phyloP scores from a whole-genome alignment of 1,284 basidiomycete genomes.

The Trichosporon coremiiforme region DNA sequence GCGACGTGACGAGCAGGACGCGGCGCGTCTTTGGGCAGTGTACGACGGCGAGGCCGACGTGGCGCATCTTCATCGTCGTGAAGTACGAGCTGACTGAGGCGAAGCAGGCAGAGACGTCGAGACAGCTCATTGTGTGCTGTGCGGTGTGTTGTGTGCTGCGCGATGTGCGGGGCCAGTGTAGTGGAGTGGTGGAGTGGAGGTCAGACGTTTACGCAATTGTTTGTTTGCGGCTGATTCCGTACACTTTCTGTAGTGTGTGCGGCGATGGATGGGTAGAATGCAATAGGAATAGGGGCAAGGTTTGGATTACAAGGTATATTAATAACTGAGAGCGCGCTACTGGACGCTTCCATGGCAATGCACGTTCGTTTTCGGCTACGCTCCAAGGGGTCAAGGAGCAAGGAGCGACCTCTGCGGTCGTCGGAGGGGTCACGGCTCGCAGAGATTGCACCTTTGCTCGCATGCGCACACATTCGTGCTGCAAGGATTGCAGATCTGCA shows the following conservation, averaged over 20 bases:
- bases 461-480: neutral
- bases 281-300: neutral
- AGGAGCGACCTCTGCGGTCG: neutral
- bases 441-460: neutral
- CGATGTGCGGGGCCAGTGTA: no score
- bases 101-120: neutral
- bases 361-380: neutral
- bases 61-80: slow-evolving; percentile 32
- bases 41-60: slow-evolving; percentile 51
- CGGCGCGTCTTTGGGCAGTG: slow-evolving; percentile 37
- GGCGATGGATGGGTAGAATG: neutral
- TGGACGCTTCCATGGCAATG: neutral
- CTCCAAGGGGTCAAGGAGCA: neutral
- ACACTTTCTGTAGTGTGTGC: neutral
- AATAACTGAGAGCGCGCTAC: neutral
- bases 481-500: neutral
- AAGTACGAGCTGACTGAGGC: neutral
- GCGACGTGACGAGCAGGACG: slow-evolving; percentile 51
- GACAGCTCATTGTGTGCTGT: neutral
- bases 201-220: neutral
- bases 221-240: neutral
- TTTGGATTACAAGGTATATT: neutral
- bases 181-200: slow-evolving; percentile 10
- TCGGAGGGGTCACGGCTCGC: neutral
- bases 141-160: no score